Evolutionary conservation across 1,284 basidiomycete genomes (phyloP), one percentile per base, ranked within the genome.

Genomic region (Golubevia sp.): DNA sequence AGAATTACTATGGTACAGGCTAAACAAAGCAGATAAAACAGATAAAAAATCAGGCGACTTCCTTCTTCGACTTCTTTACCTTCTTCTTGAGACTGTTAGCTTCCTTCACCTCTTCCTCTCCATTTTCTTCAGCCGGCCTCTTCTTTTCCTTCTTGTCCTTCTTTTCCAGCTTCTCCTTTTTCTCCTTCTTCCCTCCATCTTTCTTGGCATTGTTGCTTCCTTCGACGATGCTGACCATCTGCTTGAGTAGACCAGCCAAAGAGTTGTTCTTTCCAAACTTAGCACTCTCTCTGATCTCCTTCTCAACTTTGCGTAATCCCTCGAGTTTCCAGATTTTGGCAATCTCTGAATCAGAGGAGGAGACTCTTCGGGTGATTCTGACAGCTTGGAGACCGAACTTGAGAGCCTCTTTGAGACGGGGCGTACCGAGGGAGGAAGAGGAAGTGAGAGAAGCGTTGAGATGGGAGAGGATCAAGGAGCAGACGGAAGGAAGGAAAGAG

Each of bases 371-470:
- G 20, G 69, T 70, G 48, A 79, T 70, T 51, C 77, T 67, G 13
- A 68, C 69, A 2, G 65, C 66, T n/a, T 77, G 75, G 2, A 77
- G 66, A 0, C 68, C 63, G 49, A 79, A 77, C 58, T 75, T 76
- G 58, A 79, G 70, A 49, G 70, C 66, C 6, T 79, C 77, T 60
- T 79, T 79, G 38, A 79, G 66, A 8, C 73, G 66, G 49, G 69
- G 64, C 23, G 71, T 57, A 25, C 64, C 76, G 38, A 73, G 51
- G 49, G 60, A 21, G 3, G 61, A 26, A 1, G 57, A 34, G 11
- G 30, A 34, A 11, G 30, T 34, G 30, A 34, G 30, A 34, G 30
- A 34, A 5, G 30, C 30, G 30, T 34, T 34, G 30, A 34, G 30
- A 34, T 34, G 30, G 4, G 30, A 34, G 30, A 34, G 30, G 30